Evolutionary conservation across 2,329 filamentous ascomycete species (phyloP).

Genomic region (Calycina marina): DNA sequence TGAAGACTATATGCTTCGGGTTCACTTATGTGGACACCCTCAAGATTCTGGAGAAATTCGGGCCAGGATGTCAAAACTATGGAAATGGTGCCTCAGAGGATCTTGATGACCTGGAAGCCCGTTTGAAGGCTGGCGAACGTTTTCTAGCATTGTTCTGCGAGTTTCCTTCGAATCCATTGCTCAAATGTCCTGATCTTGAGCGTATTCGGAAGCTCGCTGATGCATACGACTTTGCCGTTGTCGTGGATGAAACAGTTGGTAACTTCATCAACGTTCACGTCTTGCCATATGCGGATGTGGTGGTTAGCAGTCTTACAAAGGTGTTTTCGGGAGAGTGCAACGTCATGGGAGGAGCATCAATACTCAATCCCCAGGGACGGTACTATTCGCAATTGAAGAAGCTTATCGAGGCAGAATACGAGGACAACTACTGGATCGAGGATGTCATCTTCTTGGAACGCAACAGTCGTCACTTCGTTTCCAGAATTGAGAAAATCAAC

Average conservation of each 20-base stretch:
- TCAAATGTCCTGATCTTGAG: conserved; percentile 68
- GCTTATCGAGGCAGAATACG: conserved; percentile 50
- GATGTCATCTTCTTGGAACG: conserved; percentile 90
- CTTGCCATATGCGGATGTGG: conserved; percentile 73
- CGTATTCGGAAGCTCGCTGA: conserved; percentile 73
- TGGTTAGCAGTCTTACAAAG: conserved; percentile 91
- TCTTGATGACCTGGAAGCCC: conserved; percentile 66
- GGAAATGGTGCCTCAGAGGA: conserved; percentile 65
- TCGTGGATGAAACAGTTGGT: conserved; percentile 91
- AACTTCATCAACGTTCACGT: conserved; percentile 96
- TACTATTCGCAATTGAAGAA: conserved; percentile 59
- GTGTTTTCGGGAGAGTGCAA: conserved; percentile 96
- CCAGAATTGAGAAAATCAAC: conserved; percentile 73
- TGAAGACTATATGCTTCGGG: conserved; percentile 81
- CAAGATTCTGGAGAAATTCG: conserved; percentile 90
- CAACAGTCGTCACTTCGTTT: conserved; percentile 84
- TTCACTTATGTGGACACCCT: conserved; percentile 96
- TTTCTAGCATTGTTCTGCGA: conserved; percentile 84
- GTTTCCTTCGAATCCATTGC: conserved; percentile 82
- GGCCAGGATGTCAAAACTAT: conserved; percentile 78
- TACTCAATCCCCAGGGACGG: conserved; percentile 48
- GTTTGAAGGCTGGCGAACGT: conserved; percentile 56
- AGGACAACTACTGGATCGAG: conserved; percentile 89
- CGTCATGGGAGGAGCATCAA: conserved; percentile 80
- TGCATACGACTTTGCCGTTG: conserved; percentile 73